These are phyloP conservation scores for Stephania cephalantha DNA, from an alignment of 164 flowering plant species.

Conservation along the genomic window DNA sequence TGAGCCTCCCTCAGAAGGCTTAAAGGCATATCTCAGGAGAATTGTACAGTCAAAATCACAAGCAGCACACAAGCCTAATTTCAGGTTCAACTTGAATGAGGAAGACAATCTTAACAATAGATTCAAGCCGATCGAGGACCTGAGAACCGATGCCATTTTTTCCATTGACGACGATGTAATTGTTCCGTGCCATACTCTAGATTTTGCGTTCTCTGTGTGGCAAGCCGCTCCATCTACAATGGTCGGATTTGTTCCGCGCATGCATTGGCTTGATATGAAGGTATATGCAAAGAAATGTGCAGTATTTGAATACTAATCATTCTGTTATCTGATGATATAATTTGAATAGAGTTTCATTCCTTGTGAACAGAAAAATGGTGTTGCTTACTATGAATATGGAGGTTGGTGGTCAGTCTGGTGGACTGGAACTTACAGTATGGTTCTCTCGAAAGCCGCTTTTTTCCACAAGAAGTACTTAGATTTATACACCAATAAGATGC, in stretches of 20 bases:
- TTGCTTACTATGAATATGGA: slow-evolving; percentile 31
- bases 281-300: slow-evolving; percentile 15
- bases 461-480: slow-evolving; percentile 47
- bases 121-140: slow-evolving; percentile 41
- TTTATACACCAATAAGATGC: slow-evolving; percentile 36
- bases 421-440: slow-evolving; percentile 54
- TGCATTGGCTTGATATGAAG: slow-evolving; percentile 42
- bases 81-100: slow-evolving; percentile 37
- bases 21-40: slow-evolving; percentile 31
- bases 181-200: slow-evolving; percentile 41
- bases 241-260: slow-evolving; percentile 54
- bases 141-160: slow-evolving; percentile 51
- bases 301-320: no score
- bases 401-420: slow-evolving; percentile 70
- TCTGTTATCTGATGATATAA: not conserved
- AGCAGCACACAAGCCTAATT: slow-evolving; percentile 35
- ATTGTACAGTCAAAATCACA: slow-evolving; percentile 39
- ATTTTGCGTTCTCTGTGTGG: slow-evolving; percentile 52
- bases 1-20: slow-evolving; percentile 39
- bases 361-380: slow-evolving; percentile 29
- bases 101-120: slow-evolving; percentile 47
- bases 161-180: slow-evolving; percentile 56
- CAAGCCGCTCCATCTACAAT: slow-evolving; percentile 44
- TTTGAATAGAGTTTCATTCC: not conserved
- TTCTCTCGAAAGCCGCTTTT: slow-evolving; percentile 49